Evolutionary conservation across 106 monocot genomes (phyloP).

Genomic region (Platanthera guangdongensis): DNA sequence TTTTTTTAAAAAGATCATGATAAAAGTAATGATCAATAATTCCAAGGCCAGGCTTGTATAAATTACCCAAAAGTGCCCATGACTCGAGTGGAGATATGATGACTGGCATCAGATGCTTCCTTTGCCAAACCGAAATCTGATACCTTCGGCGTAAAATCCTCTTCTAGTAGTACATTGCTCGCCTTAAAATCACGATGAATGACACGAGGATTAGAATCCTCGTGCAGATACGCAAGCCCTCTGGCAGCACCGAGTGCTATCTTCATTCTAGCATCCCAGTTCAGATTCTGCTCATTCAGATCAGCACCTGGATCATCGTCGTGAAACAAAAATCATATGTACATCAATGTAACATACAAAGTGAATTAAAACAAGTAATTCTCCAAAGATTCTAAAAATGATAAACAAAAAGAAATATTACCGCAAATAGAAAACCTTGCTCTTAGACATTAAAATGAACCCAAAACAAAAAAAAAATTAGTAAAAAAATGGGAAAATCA

Average conservation of each 20-base stretch:
- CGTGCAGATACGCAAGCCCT: slow-evolving; percentile 90
- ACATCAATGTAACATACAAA: not conserved
- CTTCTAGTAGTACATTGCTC: slow-evolving; percentile 84
- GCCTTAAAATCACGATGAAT: slow-evolving; percentile 98
- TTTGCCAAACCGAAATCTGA: slow-evolving; percentile 95
- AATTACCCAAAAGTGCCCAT: slow-evolving; percentile 99
- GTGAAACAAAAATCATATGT: not conserved
- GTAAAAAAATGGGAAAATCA: no score
- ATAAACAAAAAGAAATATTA: no score
- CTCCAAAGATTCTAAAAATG: no score
- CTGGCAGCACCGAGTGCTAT: slow-evolving; percentile 94
- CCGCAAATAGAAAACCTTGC: no score
- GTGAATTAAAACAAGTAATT: no score
- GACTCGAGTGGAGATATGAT: slow-evolving; percentile 80
- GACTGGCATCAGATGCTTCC: slow-evolving; percentile 80
- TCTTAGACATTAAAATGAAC: no score
- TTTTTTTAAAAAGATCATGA: not conserved
- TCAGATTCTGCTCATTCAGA: slow-evolving; percentile 38
- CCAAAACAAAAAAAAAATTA: no score
- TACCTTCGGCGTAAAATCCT: slow-evolving; percentile 90
- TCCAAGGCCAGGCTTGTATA: not conserved
- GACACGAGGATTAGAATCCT: slow-evolving; percentile 92
- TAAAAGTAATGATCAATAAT: not conserved
- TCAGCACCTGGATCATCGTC: slow-evolving; percentile 55
- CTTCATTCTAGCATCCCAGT: slow-evolving; percentile 89